Base-by-base conservation (phyloP, 306 rosid genomes). In the Citrullus colocynthis region DNA sequence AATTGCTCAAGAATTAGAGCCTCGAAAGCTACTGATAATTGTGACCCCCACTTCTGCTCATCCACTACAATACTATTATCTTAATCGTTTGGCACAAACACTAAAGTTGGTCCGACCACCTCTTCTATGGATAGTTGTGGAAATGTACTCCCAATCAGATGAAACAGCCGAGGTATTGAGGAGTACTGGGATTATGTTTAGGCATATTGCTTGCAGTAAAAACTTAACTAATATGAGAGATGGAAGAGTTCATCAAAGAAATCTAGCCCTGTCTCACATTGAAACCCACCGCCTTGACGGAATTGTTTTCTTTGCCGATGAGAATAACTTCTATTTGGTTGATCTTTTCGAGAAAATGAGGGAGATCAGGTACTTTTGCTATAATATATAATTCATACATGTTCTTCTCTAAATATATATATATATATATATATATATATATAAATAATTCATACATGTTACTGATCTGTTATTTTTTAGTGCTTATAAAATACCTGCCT, bases 281-380 rank as follows among this genome's bases (percentile, higher is more conserved):
- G 98, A 90, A 87, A 87, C 88, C 76, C 97, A 95, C 84, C 90
- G 66, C 65, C 98, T 95, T 41, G 91, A 95, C 64, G 98, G 98
- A 84, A 87, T 92, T 74, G 73, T 90, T 71, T 86, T 89, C 90
- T 92, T 95, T 87, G 98, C 98, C 7, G 91, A 95, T 78, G 93
- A 87, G 72, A 78, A 83, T 60, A 86, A 92, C 74, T 72, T 88
- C 76, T 90, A 90, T 84, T 89, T 86, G 55, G 61, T 75, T 6
- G 89, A 90, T 37, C 86, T 95, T 79, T 90, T 95, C 59, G 84
- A 86, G 86, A 88, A 92, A 80, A 89, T 95, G 88, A 87, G 98
- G 85, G 90, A 89, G 85, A 92, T 92, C 82, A 89, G 96, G 98
- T 94, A 86, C 18, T 79, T 72, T 72, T 37, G 11, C 45, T 75